Conservation (phyloP, 2,329 filamentous ascomycete genomes). For the Parastagonospora nodorum region DNA sequence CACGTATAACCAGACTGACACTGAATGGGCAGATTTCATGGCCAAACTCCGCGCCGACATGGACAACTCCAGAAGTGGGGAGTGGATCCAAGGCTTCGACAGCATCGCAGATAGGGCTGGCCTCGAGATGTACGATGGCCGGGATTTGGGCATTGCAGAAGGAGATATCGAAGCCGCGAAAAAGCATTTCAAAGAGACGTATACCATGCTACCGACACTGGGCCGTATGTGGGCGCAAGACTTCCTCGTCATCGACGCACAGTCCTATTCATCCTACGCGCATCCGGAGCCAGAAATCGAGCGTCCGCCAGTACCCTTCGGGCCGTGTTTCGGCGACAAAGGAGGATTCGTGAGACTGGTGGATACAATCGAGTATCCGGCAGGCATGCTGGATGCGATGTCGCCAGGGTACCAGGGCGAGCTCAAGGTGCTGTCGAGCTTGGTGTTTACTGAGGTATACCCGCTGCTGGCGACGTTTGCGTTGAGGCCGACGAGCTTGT, state of each 20-base stretch:
- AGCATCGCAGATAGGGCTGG: slow-evolving; percentile 7
- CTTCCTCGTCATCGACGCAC: slow-evolving; percentile 19
- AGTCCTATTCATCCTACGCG: slow-evolving; percentile 11
- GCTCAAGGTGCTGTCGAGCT: slow-evolving; percentile 10
- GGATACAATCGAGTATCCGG: slow-evolving; percentile 5
- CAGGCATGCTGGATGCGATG: not conserved
- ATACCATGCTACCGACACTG: slow-evolving; percentile 8
- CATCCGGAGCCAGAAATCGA: not conserved
- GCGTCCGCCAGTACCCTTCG: slow-evolving; percentile 4
- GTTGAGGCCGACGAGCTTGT: slow-evolving; percentile 9
- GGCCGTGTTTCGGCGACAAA: slow-evolving; percentile 10
- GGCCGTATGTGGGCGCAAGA: slow-evolving; percentile 15
- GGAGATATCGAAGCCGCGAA: slow-evolving; percentile 23
- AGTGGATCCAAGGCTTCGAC: slow-evolving; percentile 21
- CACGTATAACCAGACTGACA: slow-evolving; percentile 18
- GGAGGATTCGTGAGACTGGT: slow-evolving; percentile 14
- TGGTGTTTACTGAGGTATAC: slow-evolving; percentile 12
- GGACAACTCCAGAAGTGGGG: slow-evolving; percentile 10
- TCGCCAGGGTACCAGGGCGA: slow-evolving; percentile 11
- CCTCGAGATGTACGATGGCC: slow-evolving; percentile 16
- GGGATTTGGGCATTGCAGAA: slow-evolving; percentile 19
- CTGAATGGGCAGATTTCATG: slow-evolving; percentile 21
- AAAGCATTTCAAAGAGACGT: slow-evolving; percentile 10
- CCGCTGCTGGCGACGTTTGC: slow-evolving; percentile 8
- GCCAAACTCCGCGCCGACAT: slow-evolving; percentile 16